phyloP scores from a whole-genome alignment of 225 moss, liverwort and hornwort species.

The Marchantia polymorpha region DNA sequence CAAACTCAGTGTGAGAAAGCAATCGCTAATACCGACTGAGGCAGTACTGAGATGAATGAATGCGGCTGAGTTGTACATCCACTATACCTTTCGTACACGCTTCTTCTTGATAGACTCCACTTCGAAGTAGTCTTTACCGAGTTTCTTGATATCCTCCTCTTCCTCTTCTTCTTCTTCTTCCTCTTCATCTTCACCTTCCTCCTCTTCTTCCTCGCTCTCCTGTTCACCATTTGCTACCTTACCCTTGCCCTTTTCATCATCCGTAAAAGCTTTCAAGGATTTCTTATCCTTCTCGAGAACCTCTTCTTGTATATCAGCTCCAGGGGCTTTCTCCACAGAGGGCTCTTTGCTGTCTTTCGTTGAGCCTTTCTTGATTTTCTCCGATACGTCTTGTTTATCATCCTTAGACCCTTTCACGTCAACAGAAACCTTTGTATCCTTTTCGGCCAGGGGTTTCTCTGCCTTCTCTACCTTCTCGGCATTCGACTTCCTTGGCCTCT shows the following conservation, averaged over 20 bases:
- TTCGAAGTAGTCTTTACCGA: constrained; percentile 50
- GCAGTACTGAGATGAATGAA: neutral
- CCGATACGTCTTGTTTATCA: constrained; percentile 19
- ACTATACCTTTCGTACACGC: constrained; percentile 44
- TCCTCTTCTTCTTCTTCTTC: constrained; percentile 28
- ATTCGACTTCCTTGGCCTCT: constrained; percentile 23
- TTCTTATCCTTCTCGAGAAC: constrained; percentile 25
- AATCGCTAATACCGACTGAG: neutral
- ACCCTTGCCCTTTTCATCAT: constrained; percentile 32
- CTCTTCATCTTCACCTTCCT: constrained; percentile 10
- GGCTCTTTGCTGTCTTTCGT: constrained; percentile 1
- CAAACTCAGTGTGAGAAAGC: neutral
- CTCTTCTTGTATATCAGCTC: constrained; percentile 14
- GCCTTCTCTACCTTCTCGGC: neutral
- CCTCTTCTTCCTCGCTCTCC: constrained; percentile 26
- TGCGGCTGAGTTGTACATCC: neutral
- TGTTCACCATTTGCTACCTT: constrained; percentile 17
- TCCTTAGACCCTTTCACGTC: constrained; percentile 24
- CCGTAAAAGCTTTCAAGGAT: neutral
- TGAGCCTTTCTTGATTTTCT: constrained; percentile 24
- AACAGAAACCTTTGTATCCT: constrained; percentile 12
- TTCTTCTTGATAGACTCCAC: constrained; percentile 52
- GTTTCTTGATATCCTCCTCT: constrained; percentile 40
- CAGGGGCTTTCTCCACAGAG: neutral
- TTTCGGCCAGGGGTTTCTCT: constrained; percentile 2